Base-by-base conservation (phyloP, 768 basidiomycete species). In the Lactarius hengduanensis region DNA sequence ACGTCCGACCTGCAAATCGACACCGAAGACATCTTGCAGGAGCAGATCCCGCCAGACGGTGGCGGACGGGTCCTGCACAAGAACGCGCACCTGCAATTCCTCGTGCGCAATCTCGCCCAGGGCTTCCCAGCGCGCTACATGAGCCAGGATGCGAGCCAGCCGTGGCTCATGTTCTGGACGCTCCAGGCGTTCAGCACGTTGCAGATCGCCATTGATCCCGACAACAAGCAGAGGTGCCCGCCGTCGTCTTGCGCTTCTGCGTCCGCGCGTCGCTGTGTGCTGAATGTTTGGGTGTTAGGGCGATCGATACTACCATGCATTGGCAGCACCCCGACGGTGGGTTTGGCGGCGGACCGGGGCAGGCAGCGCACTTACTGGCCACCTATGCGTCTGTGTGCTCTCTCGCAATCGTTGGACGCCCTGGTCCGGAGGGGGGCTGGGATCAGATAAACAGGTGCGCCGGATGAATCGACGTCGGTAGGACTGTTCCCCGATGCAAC, bases 101-200 rank as follows among this genome's bases (percentile, higher is more conserved):
- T 96, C 28, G 80, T 86, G 1, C 81, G 87, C 30, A 85, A 88
- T 68, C 81, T 94, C 61, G 73, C 87, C 9, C 90, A 94, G 73
- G 87, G 92, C 2, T 90, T 98, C 54, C 93, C 95, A 0, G 79
- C 81, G 13, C 81, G 87, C 63, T 98, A 93, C 74, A 82, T 80
- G 22, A 87, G 86, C 56, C 90, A 98, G 72, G 97, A 98, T 74
- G 96, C 96, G 0, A 95, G 92, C 70, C 89, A 96, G 72, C 91
- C 97, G 0, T 98, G 97, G 97, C 79, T 98, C 34, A 75, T 98
- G 66, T 98, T 92, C 78, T 98, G 97, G 96, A 88, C 87, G 0
- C 74, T 96, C 11, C 95, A 99, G 71, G 81, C 88, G 16, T 90
- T 97, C 72, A 89, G 90, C 71, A 74, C 87, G 2, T 74, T 96